Percentiles rank a stretch among this genome's conserved stretches.
phyloP scores from a whole-genome alignment of 495 filamentous ascomycete genomes.

The Penicillium egyptiacum region DNA sequence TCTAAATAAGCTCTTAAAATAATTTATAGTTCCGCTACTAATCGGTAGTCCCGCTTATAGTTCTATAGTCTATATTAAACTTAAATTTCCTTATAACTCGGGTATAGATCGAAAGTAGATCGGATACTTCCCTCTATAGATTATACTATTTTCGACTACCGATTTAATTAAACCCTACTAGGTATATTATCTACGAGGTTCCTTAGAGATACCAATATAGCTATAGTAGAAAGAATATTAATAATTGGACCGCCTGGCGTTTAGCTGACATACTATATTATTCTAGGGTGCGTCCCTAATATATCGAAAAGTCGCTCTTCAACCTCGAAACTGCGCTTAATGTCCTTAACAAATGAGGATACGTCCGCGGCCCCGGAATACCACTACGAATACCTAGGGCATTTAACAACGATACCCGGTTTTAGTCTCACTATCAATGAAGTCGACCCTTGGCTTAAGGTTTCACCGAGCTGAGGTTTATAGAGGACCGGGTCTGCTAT shows the following conservation, averaged over 20 bases:
- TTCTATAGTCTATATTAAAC: too few species aligned
- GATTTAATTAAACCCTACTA: too few species aligned
- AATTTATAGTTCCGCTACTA: too few species aligned
- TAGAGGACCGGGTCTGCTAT: conserved; percentile 11
- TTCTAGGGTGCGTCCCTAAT: conserved; percentile 16
- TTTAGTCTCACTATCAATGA: conserved; percentile 16
- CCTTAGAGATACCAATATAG: conserved; percentile 11
- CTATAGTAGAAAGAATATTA: not conserved
- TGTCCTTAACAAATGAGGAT: conserved; percentile 9
- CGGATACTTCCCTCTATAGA: too few species aligned
- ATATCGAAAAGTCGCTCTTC: conserved; percentile 17
- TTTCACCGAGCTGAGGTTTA: conserved; percentile 9
- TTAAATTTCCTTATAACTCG: too few species aligned
- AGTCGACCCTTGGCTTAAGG: conserved; percentile 7
- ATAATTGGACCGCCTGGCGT: not conserved
- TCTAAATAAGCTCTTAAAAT: too few species aligned
- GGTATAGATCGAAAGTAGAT: too few species aligned
- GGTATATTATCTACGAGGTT: too few species aligned
- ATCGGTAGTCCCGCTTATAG: too few species aligned
- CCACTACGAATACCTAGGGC: conserved; percentile 16
- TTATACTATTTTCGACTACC: too few species aligned
- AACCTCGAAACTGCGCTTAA: conserved; percentile 17
- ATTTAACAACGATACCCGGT: conserved; percentile 15
- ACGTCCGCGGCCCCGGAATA: conserved; percentile 7
- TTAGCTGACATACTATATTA: conserved; percentile 12